phyloP scores from a whole-genome alignment of 257 asterid species.

The Nemophila menziesii region DNA sequence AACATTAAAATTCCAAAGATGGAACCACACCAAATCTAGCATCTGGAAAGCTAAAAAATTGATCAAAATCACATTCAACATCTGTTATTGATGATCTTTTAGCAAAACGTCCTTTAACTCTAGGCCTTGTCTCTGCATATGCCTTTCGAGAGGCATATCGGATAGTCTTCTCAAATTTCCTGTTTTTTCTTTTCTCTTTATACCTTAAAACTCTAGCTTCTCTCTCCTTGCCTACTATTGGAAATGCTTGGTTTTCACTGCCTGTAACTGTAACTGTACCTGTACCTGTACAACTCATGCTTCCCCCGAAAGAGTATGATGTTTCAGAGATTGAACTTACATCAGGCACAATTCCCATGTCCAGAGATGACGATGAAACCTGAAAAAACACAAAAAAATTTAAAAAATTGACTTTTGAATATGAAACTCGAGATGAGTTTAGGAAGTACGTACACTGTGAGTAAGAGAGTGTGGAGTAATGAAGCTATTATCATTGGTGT shows the following conservation, averaged over 20 bases:
- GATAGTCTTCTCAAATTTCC: conserved; percentile 75
- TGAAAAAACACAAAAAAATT: conserved; percentile 22
- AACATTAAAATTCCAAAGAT: conserved; percentile 36
- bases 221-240: conserved; percentile 37
- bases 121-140: conserved; percentile 77
- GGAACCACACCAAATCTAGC: conserved; percentile 45
- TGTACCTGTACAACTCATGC: conserved; percentile 6
- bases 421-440: not conserved
- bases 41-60: conserved; percentile 25
- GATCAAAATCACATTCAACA: conserved; percentile 33
- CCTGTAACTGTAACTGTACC: conserved; percentile 18
- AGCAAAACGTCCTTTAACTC: conserved; percentile 81
- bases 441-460: conserved; percentile 53
- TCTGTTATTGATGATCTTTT: conserved; percentile 33
- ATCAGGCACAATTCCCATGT: conserved; percentile 75
- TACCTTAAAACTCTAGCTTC: conserved; percentile 76
- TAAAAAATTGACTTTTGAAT: not conserved
- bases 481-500: conserved; percentile 29
- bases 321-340: conserved; percentile 50
- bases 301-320: conserved; percentile 33
- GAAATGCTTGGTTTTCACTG: conserved; percentile 17
- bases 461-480: conserved; percentile 44
- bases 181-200: conserved; percentile 69
- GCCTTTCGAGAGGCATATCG: conserved; percentile 88
- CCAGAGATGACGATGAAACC: conserved; percentile 81